Evolutionary conservation across 2,329 filamentous ascomycete genomes (phyloP).

Genomic region (Apiospora marii): DNA sequence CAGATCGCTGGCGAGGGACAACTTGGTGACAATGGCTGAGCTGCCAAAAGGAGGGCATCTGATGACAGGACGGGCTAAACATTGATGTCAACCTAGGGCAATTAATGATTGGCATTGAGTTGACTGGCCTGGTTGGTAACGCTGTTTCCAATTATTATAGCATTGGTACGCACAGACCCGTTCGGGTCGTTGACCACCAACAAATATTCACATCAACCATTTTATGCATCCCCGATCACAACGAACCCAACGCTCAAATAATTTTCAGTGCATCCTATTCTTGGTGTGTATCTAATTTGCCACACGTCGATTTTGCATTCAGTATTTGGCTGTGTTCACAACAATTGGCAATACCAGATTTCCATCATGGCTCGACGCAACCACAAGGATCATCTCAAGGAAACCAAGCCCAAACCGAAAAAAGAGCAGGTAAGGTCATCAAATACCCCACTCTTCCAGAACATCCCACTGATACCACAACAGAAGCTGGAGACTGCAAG

Average conservation of each 20-base stretch:
- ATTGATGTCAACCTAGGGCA: no score
- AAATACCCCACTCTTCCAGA: conserved; percentile 8
- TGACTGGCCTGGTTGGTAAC: neutral
- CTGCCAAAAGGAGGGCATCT: neutral
- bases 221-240: neutral
- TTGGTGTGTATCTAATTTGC: neutral
- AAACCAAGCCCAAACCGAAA: conserved; percentile 34
- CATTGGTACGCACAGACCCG: neutral
- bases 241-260: neutral
- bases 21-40: neutral
- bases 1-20: neutral
- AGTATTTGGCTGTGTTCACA: neutral
- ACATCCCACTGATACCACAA: conserved; percentile 27
- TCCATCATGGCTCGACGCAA: conserved; percentile 19
- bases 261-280: neutral
- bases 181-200: neutral
- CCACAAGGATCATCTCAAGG: conserved; percentile 22
- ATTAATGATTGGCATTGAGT: neutral
- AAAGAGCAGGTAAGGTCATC: conserved; percentile 29
- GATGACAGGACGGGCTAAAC: neutral
- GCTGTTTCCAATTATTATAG: neutral
- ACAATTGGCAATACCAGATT: neutral
- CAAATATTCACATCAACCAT: neutral
- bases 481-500: conserved; percentile 68
- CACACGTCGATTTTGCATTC: neutral